These are phyloP conservation scores for Fonsecaea multimorphosa DNA, from an alignment of 2,329 filamentous ascomycete species.

Conservation along the genomic window DNA sequence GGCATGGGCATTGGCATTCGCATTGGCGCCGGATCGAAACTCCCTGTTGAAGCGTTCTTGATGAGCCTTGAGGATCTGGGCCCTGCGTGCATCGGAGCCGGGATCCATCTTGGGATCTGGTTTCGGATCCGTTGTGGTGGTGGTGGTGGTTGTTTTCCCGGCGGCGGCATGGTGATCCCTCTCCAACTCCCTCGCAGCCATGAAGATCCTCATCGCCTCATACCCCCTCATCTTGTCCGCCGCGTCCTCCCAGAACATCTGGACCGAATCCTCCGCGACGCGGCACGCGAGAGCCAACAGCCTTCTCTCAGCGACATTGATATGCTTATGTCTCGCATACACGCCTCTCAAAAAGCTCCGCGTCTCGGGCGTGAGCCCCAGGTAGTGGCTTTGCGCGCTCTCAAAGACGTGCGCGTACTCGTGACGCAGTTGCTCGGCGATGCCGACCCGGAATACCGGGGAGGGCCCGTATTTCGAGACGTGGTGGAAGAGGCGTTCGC, in stretches of 20 bases:
- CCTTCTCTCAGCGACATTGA: slow-evolving; percentile 23
- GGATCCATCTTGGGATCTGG: background rate
- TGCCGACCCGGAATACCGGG: slow-evolving; percentile 29
- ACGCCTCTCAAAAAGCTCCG: slow-evolving; percentile 25
- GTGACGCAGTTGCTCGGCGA: slow-evolving; percentile 21
- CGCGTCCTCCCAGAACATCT: slow-evolving; percentile 31
- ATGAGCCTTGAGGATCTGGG: slow-evolving; percentile 1
- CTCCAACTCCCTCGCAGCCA: slow-evolving; percentile 31
- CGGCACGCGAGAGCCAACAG: slow-evolving; percentile 25
- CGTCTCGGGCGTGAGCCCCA: slow-evolving; percentile 29
- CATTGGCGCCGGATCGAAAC: too few relatives aligned
- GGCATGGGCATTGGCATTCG: background rate
- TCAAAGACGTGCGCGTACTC: slow-evolving; percentile 27
- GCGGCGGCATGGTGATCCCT: background rate
- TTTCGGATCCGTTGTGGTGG: too few relatives aligned
- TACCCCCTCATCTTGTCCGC: slow-evolving; percentile 8
- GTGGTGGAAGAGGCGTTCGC: slow-evolving; percentile 33
- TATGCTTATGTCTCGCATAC: slow-evolving; percentile 6
- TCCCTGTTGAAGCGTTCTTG: background rate
- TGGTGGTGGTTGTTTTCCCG: too few relatives aligned
- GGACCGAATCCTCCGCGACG: slow-evolving; percentile 24
- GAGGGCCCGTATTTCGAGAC: slow-evolving; percentile 31
- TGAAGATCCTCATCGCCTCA: slow-evolving; percentile 30
- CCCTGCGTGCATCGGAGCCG: slow-evolving; percentile 1
- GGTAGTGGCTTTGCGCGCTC: slow-evolving; percentile 19